A percentile compares a stretch with the other conserved stretches of the same genome.
Conservation (phyloP, 768 basidiomycete species). For the Leccinum uliginosum region DNA sequence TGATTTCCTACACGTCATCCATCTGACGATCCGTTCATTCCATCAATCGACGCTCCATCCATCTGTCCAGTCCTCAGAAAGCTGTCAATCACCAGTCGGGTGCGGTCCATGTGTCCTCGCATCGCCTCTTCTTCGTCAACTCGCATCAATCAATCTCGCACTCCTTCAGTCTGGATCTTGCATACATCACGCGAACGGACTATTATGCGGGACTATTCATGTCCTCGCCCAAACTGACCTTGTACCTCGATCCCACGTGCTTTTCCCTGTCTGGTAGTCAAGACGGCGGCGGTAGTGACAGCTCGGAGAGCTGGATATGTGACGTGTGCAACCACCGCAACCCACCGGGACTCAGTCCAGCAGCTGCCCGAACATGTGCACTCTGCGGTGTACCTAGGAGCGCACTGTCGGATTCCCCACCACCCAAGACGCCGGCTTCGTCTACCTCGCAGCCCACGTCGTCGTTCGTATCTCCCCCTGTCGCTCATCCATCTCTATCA, state of each 20-base stretch:
- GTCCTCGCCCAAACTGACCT: slow-evolving; percentile 84
- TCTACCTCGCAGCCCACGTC: slow-evolving; percentile 38
- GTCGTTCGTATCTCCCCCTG: slow-evolving; percentile 32
- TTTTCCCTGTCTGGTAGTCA: slow-evolving; percentile 22
- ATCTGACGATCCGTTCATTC: slow-evolving; percentile 14
- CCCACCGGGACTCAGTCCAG: slow-evolving; percentile 67
- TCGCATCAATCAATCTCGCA: slow-evolving; percentile 39
- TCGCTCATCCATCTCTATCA: slow-evolving; percentile 16
- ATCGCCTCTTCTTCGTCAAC: slow-evolving; percentile 83
- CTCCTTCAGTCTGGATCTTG: slow-evolving; percentile 69
- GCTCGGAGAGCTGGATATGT: slow-evolving; percentile 72
- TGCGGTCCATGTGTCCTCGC: slow-evolving; percentile 67
- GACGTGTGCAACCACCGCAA: slow-evolving; percentile 86
- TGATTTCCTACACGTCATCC: slow-evolving; percentile 16
- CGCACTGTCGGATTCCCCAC: slow-evolving; percentile 28
- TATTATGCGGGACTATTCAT: slow-evolving; percentile 88
- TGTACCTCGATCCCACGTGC: slow-evolving; percentile 48
- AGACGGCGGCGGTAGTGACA: slow-evolving; percentile 29
- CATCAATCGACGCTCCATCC: slow-evolving; percentile 30
- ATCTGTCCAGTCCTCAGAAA: slow-evolving; percentile 65
- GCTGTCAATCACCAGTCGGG: slow-evolving; percentile 75
- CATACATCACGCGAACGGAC: slow-evolving; percentile 69
- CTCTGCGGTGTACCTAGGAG: slow-evolving; percentile 78
- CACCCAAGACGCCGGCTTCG: slow-evolving; percentile 30
- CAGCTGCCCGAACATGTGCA: slow-evolving; percentile 63